Evolutionary conservation across 805 yeast species (phyloP).

Genomic region (Candida maesae): DNA sequence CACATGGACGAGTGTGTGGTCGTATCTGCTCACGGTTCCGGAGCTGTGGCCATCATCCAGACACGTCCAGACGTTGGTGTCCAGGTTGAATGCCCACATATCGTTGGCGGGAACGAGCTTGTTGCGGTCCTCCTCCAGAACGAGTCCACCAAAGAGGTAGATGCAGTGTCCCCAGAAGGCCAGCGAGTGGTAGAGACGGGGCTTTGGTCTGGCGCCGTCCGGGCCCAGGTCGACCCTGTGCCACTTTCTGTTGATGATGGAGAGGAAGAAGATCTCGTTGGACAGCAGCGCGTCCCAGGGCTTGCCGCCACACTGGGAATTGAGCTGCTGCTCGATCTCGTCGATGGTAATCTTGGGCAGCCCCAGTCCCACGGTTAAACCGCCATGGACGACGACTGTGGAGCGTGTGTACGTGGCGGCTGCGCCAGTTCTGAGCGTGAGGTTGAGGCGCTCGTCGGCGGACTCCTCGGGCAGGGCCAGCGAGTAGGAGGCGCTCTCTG

Average conservation of each 20-base stretch:
- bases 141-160: conserved; percentile 65
- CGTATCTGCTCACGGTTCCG: conserved; percentile 41
- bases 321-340: conserved; percentile 13
- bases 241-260: conserved; percentile 60
- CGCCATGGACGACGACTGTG: conserved; percentile 63
- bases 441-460: conserved; percentile 46
- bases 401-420: conserved; percentile 57
- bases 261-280: conserved; percentile 59
- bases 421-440: conserved; percentile 67
- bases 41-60: conserved; percentile 41
- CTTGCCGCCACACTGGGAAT: conserved; percentile 1
- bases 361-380: conserved; percentile 51
- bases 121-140: conserved; percentile 34
- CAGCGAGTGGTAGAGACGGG: conserved; percentile 58
- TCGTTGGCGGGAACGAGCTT: conserved; percentile 53
- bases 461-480: conserved; percentile 51
- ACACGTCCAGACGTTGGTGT: conserved; percentile 49
- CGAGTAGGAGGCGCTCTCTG: conserved; percentile 57
- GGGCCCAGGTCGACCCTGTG: conserved; percentile 33
- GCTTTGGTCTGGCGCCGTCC: conserved; percentile 13
- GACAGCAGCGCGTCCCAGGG: conserved; percentile 35
- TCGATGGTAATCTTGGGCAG: conserved; percentile 13
- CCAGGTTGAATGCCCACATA: conserved; percentile 62
- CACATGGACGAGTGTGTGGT: conserved; percentile 47
- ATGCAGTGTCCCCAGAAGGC: conserved; percentile 45